A percentile compares a stretch with the other conserved stretches of the same genome.
These are phyloP conservation scores for Chimonanthus praecox DNA, from an alignment of 164 flowering plant genomes.

Conservation along the genomic window DNA sequence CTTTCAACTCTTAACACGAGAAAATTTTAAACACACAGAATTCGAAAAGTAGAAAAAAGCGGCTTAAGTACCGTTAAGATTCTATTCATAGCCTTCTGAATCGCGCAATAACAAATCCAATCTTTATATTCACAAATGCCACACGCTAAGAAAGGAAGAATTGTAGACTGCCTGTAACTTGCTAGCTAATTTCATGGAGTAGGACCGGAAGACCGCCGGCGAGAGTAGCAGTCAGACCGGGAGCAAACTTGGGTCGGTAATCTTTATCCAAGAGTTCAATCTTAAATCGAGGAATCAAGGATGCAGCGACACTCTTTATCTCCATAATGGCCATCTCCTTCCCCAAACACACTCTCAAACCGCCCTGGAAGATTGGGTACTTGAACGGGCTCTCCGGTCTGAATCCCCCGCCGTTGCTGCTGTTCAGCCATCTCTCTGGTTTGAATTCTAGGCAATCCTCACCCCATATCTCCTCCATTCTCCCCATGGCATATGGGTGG, in stretches of 20 bases:
- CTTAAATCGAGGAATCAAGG: slow-evolving; percentile 39
- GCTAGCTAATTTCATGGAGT: not conserved
- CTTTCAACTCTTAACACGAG: too few species aligned
- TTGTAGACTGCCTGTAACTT: too few species aligned
- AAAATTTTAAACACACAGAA: too few species aligned
- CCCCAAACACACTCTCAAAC: slow-evolving; percentile 59
- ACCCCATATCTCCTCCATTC: slow-evolving; percentile 74
- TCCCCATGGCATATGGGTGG: slow-evolving; percentile 79
- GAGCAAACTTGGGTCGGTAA: slow-evolving; percentile 30
- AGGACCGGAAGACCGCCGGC: slow-evolving; percentile 57
- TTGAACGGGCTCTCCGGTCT: slow-evolving; percentile 36
- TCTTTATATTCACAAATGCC: too few species aligned
- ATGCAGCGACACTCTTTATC: slow-evolving; percentile 42
- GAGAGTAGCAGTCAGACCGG: slow-evolving; percentile 66
- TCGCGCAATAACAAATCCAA: too few species aligned
- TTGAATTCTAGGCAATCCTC: slow-evolving; percentile 54
- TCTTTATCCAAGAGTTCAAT: slow-evolving; percentile 20
- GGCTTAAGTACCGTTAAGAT: too few species aligned
- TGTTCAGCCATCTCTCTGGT: slow-evolving; percentile 69
- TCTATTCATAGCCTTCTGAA: too few species aligned
- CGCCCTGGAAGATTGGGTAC: slow-evolving; percentile 75
- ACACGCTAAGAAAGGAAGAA: too few species aligned
- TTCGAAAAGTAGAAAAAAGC: too few species aligned
- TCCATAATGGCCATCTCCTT: slow-evolving; percentile 63
- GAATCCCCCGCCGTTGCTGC: slow-evolving; percentile 7